phyloP scores from a whole-genome alignment of 2,329 filamentous ascomycete species.

The Diplodia corticola region DNA sequence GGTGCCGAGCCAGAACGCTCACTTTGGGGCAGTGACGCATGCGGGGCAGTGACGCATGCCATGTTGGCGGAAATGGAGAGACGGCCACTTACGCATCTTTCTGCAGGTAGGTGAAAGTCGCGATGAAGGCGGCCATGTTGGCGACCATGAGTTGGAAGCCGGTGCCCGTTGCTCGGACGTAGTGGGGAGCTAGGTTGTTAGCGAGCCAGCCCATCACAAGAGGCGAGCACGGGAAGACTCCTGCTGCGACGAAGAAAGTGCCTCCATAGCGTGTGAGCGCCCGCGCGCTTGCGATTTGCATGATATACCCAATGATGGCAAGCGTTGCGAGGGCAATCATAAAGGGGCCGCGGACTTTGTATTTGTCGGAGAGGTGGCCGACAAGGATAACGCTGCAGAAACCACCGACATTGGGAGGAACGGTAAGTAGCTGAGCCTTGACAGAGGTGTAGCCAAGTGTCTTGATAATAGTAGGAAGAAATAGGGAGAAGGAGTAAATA shows the following conservation, averaged over 20 bases:
- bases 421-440: constrained; percentile 40
- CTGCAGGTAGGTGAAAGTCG: constrained; percentile 52
- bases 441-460: constrained; percentile 40
- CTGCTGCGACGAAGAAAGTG: constrained; percentile 43
- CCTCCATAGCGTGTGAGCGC: constrained; percentile 43
- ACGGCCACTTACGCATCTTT: constrained; percentile 39
- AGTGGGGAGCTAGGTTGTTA: constrained; percentile 54
- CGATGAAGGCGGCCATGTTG: constrained; percentile 54
- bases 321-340: constrained; percentile 52
- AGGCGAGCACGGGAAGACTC: constrained; percentile 43
- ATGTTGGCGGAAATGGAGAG: background rate
- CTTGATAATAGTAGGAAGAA: constrained; percentile 42
- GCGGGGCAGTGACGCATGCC: background rate
- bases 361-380: constrained; percentile 49
- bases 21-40: background rate
- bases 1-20: background rate
- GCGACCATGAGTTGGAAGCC: constrained; percentile 51
- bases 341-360: constrained; percentile 46
- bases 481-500: constrained; percentile 47
- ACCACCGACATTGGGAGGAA: constrained; percentile 47
- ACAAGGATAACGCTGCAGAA: constrained; percentile 38
- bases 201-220: constrained; percentile 47
- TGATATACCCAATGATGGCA: constrained; percentile 50
- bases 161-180: constrained; percentile 55
- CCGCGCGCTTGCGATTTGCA: constrained; percentile 50